A percentile compares a stretch with the other conserved stretches of the same genome.
Evolutionary conservation across 257 asterid genomes (phyloP).

Genomic region (Mitragyna speciosa): DNA sequence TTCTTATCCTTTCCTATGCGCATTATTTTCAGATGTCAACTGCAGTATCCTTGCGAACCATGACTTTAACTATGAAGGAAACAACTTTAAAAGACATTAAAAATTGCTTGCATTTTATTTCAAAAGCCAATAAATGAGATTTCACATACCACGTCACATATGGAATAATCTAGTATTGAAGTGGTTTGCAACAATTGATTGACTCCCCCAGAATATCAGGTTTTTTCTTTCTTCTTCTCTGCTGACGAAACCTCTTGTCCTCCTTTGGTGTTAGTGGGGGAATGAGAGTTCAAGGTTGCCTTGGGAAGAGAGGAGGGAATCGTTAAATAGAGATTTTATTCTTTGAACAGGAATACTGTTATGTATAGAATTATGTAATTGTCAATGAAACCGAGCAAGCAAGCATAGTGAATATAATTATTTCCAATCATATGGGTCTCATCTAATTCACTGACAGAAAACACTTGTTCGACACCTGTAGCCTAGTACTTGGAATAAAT

Average conservation of each 20-base stretch:
- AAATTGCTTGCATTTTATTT: background rate
- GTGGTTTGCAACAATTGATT: no score
- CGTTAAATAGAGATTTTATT: background rate
- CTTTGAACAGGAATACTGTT: background rate
- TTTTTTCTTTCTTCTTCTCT: background rate
- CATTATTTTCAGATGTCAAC: background rate
- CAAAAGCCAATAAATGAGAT: background rate
- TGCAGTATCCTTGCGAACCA: background rate
- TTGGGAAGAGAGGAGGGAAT: background rate
- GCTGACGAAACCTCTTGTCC: background rate
- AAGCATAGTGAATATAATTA: background rate
- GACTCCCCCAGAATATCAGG: background rate
- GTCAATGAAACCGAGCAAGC: background rate
- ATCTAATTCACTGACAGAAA: background rate
- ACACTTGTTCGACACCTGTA: background rate
- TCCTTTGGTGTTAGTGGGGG: background rate
- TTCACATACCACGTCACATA: no score
- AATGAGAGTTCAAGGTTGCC: background rate
- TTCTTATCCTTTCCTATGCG: constrained; percentile 15
- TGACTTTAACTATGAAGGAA: background rate
- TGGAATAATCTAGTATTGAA: no score
- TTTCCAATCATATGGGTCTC: background rate
- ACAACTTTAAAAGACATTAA: background rate
- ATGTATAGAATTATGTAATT: background rate
- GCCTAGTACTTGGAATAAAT: background rate